Conservation (phyloP, 2,329 filamentous ascomycete genomes). For the Drechslerella coelobrocha region DNA sequence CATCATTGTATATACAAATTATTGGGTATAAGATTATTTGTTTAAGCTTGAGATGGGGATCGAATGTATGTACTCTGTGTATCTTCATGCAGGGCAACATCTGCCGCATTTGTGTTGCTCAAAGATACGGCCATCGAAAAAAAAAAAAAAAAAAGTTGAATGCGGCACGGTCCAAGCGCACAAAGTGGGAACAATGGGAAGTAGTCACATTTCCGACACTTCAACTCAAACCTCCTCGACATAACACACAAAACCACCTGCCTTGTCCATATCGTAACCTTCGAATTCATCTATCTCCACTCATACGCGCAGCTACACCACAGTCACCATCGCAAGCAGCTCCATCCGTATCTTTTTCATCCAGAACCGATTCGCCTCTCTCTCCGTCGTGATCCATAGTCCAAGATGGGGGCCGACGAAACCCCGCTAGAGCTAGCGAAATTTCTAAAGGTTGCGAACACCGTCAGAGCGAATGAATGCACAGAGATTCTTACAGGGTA, state of each 20-base stretch:
- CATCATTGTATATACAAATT: no score
- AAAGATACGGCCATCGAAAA: no score
- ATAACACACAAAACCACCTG: neutral
- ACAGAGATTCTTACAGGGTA: slow-evolving; percentile 43
- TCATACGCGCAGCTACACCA: neutral
- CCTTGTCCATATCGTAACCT: neutral
- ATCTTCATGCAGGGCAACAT: no score
- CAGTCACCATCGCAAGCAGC: neutral
- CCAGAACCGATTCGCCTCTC: slow-evolving; percentile 4
- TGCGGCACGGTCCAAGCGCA: neutral
- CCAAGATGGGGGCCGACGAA: slow-evolving; percentile 35
- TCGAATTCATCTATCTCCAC: neutral
- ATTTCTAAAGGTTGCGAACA: slow-evolving; percentile 34
- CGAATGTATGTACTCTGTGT: no score
- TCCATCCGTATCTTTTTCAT: neutral
- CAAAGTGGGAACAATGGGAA: neutral
- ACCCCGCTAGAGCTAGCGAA: slow-evolving; percentile 30
- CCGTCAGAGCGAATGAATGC: slow-evolving; percentile 29
- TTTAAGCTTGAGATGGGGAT: no score
- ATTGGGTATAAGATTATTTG: no score
- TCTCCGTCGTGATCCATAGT: slow-evolving; percentile 3
- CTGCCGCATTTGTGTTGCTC: no score
- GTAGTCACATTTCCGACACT: no score
- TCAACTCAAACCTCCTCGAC: neutral
- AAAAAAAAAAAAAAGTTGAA: neutral